Base-by-base conservation (phyloP, 2,329 filamentous ascomycete species). In the Sarocladium kiliense region DNA sequence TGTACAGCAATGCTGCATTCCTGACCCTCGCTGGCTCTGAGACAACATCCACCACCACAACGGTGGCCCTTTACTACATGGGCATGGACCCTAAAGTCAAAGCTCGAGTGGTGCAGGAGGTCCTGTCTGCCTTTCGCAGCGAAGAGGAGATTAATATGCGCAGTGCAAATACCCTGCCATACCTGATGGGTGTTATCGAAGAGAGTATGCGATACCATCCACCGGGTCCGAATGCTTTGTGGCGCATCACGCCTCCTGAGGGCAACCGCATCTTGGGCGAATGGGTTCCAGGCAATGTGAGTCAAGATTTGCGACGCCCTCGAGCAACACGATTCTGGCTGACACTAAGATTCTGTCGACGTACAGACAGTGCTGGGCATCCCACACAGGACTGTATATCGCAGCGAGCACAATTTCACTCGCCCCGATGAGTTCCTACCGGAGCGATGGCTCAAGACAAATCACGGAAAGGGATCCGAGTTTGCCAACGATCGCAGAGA, bases 151-250 rank as follows among this genome's bases (percentile, higher is more conserved):
- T 79, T 45, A 68, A 61, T 16, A 57, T 72, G n/a, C 57, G 58
- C 11, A 63, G 64, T 2, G 63, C 68, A 2, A 58, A 59, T 42
- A 57, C 60, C 6, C 61, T 77, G 0, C 37, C 60, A 0, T 78
- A 77, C 54, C 65, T 77, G 61, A 58, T 66, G 6, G 75, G 74
- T 2, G 66, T 66, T 23, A 58, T 78, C 2, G 63, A 76, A 2
- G 76, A 79, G 60, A 62, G 65, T 1, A 58, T 78, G n/a, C 68
- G 76, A 0, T 45, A 63, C n/a, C 65, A 72, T 54, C 71, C 41
- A 7, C 9, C 41, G 16, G 41, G 7, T 9, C 41, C 41, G 21
- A 23, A 9, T 25, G n/a, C 18, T 6, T 12, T 44, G 7, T 18
- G 9, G n/a, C 41, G 41, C 41, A 44, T 12, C 6, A 44, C 41